Evolutionary conservation across 2,329 filamentous ascomycete genomes (phyloP), one percentile per base, ranked within the genome.

Genomic region (Cercospora zeina): DNA sequence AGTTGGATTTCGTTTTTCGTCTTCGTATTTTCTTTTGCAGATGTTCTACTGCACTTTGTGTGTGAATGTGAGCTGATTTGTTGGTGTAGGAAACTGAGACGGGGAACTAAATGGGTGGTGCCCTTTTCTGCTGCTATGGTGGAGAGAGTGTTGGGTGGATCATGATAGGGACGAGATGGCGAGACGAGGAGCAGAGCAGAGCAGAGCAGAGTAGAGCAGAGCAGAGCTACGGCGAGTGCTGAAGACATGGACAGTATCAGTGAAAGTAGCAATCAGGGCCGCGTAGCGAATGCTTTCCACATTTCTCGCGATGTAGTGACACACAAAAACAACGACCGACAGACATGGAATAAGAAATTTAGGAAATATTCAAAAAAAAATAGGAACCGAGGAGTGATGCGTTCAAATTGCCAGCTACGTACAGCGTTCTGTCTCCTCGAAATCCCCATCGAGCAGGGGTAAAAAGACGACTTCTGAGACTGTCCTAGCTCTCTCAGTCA

Each of bases 51-150:
- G n/a, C n/a, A n/a, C n/a, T n/a, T n/a, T n/a, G n/a, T n/a, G n/a
- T n/a, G n/a, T n/a, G n/a, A n/a, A n/a, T n/a, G n/a, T n/a, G n/a
- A n/a, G n/a, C n/a, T n/a, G n/a, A n/a, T n/a, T n/a, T n/a, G 1
- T n/a, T 14, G n/a, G 24, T 45, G 16, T 47, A 68, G 67, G 67
- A 68, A 63, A 68, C 67, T 47, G 67, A 68, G 61, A 66, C 67
- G n/a, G 42, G 42, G 24, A 27, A 21, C 21, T 49, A 49, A 8
- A 34, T 34, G 8, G n/a, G n/a, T n/a, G n/a, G n/a, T n/a, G n/a
- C n/a, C n/a, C n/a, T n/a, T n/a, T n/a, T n/a, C n/a, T n/a, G n/a
- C n/a, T n/a, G n/a, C n/a, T n/a, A n/a, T n/a, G n/a, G n/a, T n/a
- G n/a, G n/a, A n/a, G n/a, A n/a, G n/a, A n/a, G n/a, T n/a, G n/a